Evolutionary conservation across 2,329 filamentous ascomycete genomes (phyloP), one percentile per base, ranked within the genome.

Genomic region (Hypoxylon sp.): DNA sequence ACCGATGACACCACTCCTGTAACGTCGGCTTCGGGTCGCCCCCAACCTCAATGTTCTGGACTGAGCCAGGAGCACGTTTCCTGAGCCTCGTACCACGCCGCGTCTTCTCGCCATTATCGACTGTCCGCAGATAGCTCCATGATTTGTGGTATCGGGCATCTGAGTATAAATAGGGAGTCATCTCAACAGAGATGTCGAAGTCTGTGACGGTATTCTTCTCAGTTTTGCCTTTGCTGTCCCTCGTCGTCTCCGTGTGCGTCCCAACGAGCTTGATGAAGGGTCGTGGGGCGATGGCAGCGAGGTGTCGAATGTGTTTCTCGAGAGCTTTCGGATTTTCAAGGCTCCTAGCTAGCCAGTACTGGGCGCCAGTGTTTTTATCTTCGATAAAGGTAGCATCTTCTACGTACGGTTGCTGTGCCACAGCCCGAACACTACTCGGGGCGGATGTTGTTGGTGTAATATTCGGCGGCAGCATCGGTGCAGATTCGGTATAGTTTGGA

Each of bases 1-100:
- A 94, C 42, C 86, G 85, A 64, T 91, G 86, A 73, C 90, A 93
- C 91, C 92, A 94, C 65, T 90, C 86, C 22, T 77, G 77, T 10
- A 89, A 77, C 19, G 74, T 80, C 37, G 74, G 84, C 75, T 79
- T 81, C 66, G 73, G 72, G 9, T 71, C 66, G 26, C 72, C 68
- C 10, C 83, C 82, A 10, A 85, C 77, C 71, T 86, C 83, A 61
- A 86, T 78, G 66, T 81, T 81, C 66, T 83, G 80, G 58, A 78
- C 80, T 29, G 74, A 76, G 3, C 81, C 82, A 2, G 63, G 67
- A 0, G 72, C 77, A 14, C 74, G 74, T 61, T 71, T 76, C 26
- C 84, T 82, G 14, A 88, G 81, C 55, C 89, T 82, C 3, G 88
- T 89, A 19, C 92, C 92, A n/a, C 92, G 89, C 60, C 86, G 84